Conservation (phyloP, 2,329 filamentous ascomycete species). For the Hypoxylon sp. region DNA sequence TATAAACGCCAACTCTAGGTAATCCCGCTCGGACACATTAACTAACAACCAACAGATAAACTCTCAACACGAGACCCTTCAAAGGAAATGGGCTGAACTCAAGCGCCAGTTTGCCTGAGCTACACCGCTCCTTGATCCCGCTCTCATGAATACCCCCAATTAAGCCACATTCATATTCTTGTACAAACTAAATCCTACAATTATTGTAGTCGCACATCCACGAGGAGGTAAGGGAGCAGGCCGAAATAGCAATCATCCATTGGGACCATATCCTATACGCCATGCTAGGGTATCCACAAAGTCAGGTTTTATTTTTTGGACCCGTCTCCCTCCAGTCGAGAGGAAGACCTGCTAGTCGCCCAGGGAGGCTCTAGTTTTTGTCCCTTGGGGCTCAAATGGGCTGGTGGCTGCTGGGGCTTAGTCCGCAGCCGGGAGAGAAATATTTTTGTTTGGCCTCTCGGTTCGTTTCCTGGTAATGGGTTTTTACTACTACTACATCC, state of each 20-base stretch:
- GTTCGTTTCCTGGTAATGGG: background rate
- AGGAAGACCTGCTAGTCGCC: background rate
- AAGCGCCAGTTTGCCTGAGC: conserved; percentile 69
- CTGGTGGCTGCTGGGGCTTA: background rate
- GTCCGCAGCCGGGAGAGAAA: background rate
- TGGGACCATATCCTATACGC: conserved; percentile 2
- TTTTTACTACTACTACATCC: background rate
- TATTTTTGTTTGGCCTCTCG: background rate
- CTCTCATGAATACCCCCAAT: conserved; percentile 8
- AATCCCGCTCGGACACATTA: background rate
- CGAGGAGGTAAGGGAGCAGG: conserved; percentile 11
- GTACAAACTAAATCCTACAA: conserved; percentile 40
- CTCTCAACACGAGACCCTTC: conserved; percentile 78
- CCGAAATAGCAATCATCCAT: conserved; percentile 3
- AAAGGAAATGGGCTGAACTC: conserved; percentile 83
- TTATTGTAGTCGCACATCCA: conserved; percentile 30
- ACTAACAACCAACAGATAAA: conserved; percentile 70
- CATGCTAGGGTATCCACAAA: conserved; percentile 28
- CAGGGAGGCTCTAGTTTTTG: background rate
- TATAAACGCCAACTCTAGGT: background rate
- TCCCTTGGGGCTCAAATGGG: background rate
- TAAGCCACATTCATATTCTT: conserved; percentile 35
- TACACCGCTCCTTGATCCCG: conserved; percentile 7
- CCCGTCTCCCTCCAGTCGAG: background rate
- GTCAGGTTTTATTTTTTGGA: conserved; percentile 34